These are phyloP conservation scores for Colletotrichum sp. DNA, from an alignment of 2,329 filamentous ascomycete species.

Conservation along the genomic window DNA sequence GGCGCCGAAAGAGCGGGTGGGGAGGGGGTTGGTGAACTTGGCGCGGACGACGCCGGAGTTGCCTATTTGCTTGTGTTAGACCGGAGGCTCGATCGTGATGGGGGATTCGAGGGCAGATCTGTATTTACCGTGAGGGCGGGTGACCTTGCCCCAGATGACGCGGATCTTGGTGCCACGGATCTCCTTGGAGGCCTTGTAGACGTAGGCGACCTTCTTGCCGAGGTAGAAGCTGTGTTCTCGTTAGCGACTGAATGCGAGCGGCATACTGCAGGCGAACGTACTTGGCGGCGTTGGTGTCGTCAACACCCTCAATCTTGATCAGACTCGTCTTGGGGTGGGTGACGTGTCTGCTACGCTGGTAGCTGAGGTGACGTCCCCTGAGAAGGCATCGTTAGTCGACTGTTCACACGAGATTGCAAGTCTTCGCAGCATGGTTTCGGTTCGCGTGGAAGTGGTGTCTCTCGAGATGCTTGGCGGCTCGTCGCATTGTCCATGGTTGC, in stretches of 20 bases:
- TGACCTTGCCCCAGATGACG: conserved; percentile 99
- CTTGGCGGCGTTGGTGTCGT: conserved; percentile 86
- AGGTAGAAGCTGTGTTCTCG: conserved; percentile 77
- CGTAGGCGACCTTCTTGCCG: conserved; percentile 98
- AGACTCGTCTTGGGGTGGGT: conserved; percentile 90
- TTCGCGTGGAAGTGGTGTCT: neutral
- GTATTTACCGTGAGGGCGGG: conserved; percentile 85
- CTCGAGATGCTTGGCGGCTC: neutral
- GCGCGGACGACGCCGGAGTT: conserved; percentile 98
- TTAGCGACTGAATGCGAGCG: conserved; percentile 24
- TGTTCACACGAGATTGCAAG: neutral
- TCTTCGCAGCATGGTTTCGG: neutral
- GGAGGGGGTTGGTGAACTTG: conserved; percentile 96
- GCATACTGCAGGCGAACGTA: conserved; percentile 51
- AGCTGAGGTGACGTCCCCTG: conserved; percentile 97
- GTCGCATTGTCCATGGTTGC: neutral
- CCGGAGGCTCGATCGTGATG: neutral
- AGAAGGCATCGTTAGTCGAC: conserved; percentile 5
- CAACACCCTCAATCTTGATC: conserved; percentile 99
- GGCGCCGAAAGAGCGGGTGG: conserved; percentile 94
- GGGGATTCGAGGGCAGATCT: neutral
- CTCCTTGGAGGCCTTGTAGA: conserved; percentile 96
- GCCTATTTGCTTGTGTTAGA: conserved; percentile 54
- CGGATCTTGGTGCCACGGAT: conserved; percentile 98
- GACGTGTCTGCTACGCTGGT: conserved; percentile 93